Base-by-base conservation (phyloP, 108 stramenopile genomes). In the Cyclotella cryptica region DNA sequence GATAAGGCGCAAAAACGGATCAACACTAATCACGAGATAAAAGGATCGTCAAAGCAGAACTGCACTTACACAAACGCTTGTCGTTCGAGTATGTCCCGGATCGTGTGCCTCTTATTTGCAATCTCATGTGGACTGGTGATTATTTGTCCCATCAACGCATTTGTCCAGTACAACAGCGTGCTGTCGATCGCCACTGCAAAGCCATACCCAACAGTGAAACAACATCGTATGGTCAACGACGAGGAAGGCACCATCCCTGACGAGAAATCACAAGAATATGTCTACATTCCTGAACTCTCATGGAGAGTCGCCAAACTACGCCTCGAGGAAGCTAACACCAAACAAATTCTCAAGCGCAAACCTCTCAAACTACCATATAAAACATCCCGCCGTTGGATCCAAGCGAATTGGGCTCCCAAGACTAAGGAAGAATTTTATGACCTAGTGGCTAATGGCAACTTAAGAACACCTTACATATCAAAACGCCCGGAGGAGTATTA, bases 401-500 rank as follows among this genome's bases (percentile, higher is more conserved):
- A 86, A 72, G 18, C 43, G 18, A 88, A 90, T 68, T 81, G 87
- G 71, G 87, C 85, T 11, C 70, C 74, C 7, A 80, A 71, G 26
- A 86, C 89, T 3, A 75, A 88, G 51, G 87, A 86, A 78, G 89
- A 90, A 72, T 90, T 82, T 41, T 46, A 84, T 15, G 89, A 90
- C 62, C 72, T 88, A 29, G 87, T 90, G 21, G 85, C 83, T 0
- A 90, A 88, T 73, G 89, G 89, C 3, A 85, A 90, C 74, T 66
- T 90, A 42, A 55, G 90, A 61, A 94, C 87, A 41, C 69, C 88
- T 1, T 90, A 89, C 60, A 90, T 94, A 63, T 89, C 90, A 15
- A 84, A 84, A 39, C 54, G 83, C n/a, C 93, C 93, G 1, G 90
- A 94, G 39, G 87, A 91, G 69, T 94, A 94, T 75, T 94, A 90